Percentiles rank a stretch among this genome's conserved stretches.
These are phyloP conservation scores for Sinapis alba DNA, from an alignment of 441 rosid genomes.

Conservation along the genomic window DNA sequence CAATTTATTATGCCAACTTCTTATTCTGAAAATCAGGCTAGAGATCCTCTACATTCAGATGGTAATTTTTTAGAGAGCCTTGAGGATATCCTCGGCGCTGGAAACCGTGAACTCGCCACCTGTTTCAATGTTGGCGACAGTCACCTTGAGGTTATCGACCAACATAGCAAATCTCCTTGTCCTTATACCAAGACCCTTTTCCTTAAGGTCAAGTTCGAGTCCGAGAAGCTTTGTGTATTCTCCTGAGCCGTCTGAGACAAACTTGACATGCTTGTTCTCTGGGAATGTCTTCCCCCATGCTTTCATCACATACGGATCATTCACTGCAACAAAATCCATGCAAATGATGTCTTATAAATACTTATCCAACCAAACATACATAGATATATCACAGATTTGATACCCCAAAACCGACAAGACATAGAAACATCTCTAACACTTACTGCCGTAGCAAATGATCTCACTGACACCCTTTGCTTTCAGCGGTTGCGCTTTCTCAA, in stretches of 20 bases:
- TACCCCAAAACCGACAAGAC: background rate
- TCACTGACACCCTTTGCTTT: conserved; percentile 80
- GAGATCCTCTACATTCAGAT: background rate
- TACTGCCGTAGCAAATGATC: conserved; percentile 78
- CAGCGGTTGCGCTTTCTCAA: conserved; percentile 81
- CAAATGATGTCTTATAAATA: background rate
- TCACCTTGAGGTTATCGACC: conserved; percentile 86
- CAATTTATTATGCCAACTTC: background rate
- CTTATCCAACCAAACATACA: background rate
- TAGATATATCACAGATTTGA: background rate
- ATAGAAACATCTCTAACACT: background rate
- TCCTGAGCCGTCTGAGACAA: conserved; percentile 85
- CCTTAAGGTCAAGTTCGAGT: conserved; percentile 84
- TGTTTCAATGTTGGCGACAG: conserved; percentile 80
- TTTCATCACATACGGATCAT: conserved; percentile 92
- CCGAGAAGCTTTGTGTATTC: conserved; percentile 86
- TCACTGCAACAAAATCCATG: conserved; percentile 54
- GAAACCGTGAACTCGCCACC: conserved; percentile 92
- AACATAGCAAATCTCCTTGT: conserved; percentile 82
- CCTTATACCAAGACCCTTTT: conserved; percentile 86
- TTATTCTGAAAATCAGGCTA: background rate
- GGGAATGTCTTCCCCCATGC: conserved; percentile 95
- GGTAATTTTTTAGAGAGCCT: conserved; percentile 52
- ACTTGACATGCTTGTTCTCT: conserved; percentile 85
- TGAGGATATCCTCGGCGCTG: conserved; percentile 79